Evolutionary conservation across 2,329 filamentous ascomycete species (phyloP), one percentile per base, ranked within the genome.

Genomic region (Colletotrichum sp.): DNA sequence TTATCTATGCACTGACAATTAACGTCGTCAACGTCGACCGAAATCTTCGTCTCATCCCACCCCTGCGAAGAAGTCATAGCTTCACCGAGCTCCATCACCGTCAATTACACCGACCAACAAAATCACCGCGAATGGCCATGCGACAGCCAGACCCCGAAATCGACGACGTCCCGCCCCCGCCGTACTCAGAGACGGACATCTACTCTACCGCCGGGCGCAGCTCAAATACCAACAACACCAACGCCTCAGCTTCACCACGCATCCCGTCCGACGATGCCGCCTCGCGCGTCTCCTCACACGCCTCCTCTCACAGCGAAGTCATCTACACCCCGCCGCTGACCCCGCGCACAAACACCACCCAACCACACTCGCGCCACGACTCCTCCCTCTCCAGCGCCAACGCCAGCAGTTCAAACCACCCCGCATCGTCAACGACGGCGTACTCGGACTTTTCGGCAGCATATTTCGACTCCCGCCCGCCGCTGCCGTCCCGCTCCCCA

Each of bases 181-280:
- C 91, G 8, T 92, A 92, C 79, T 88, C 88, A 52, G 90, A 91
- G 81, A 91, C 89, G 18, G 90, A 92, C 80, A 87, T 90, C 49
- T 90, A 88, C 83, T 90, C 89, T 16, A 84, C 80, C 66, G 83
- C 88, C 5, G 84, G 84, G 34, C 79, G 78, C 49, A 62, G 21
- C 34, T 36, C 71, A 13, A 52, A 71, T 28, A 18, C 69, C n/a
- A 69, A 34, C 36, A 30, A 69, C 34, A 52, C 39, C 24, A 52
- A 52, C 44, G n/a, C 39, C 13, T 64, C 60, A 18, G 44, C 16
- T 18, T 77, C 75, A 79, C 78, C 76, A 80, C 79, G 30, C 57
- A 78, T 77, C 39, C 72, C 44, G n/a, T 77, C 83, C 67, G 85
- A 87, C 72, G 82, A 85, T 78, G 81, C 79, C 44, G 85, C 86